These are phyloP conservation scores for Ophiostoma sp. DNA, from an alignment of 2,329 filamentous ascomycete species.

Conservation along the genomic window DNA sequence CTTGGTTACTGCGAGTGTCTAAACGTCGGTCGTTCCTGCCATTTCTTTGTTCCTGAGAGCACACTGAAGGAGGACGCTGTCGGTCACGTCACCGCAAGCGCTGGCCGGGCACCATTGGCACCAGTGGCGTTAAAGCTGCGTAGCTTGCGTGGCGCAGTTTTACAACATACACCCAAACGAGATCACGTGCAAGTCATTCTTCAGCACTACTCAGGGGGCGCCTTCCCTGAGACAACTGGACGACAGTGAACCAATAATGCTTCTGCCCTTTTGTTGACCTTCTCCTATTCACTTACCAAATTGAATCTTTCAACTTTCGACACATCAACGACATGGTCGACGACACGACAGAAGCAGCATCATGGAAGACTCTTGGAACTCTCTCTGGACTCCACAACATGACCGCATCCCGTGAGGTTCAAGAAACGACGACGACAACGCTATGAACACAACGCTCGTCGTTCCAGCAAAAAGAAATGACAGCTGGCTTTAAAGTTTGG, in stretches of 20 bases:
- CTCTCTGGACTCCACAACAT: too few relatives aligned
- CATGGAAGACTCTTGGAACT: too few relatives aligned
- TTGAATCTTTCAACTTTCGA: not conserved
- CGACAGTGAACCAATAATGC: not conserved
- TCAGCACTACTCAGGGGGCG: not conserved
- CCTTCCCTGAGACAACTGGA: not conserved
- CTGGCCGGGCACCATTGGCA: not conserved
- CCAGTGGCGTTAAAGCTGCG: slow-evolving; percentile 1
- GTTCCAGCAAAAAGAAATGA: too few relatives aligned
- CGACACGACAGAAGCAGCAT: too few relatives aligned
- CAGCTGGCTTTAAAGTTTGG: not conserved
- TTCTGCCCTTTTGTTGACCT: not conserved
- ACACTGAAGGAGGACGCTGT: not conserved
- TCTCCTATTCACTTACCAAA: not conserved
- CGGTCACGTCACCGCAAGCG: slow-evolving; percentile 3
- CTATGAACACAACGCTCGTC: too few relatives aligned
- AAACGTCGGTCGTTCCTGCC: not conserved
- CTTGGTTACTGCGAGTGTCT: too few relatives aligned
- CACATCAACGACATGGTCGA: not conserved
- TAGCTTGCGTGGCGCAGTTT: slow-evolving; percentile 14
- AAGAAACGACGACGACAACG: not conserved
- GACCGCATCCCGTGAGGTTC: not conserved
- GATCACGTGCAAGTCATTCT: not conserved
- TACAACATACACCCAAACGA: too few relatives aligned
- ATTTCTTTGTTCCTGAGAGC: not conserved